Conservation (phyloP, 106 monocot species). For the Posidonia australis region DNA sequence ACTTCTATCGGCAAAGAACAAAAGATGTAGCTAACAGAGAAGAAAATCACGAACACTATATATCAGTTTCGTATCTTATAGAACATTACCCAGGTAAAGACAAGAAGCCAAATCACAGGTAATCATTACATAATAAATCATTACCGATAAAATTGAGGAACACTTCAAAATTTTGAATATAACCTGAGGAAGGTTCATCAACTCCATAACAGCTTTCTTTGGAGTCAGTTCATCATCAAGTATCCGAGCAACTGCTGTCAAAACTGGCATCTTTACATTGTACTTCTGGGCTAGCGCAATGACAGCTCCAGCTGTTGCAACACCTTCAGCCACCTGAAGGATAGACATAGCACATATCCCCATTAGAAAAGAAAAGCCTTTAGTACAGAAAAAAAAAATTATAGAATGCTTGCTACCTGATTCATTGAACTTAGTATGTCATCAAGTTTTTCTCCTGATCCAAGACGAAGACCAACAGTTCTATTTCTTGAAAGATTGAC, state of each 20-base stretch:
- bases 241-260: conserved; percentile 92
- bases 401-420: conserved; percentile 39
- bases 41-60: no score
- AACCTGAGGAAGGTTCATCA: conserved; percentile 98
- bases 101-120: not conserved
- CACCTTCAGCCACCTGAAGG: conserved; percentile 91
- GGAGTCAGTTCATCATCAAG: conserved; percentile 93
- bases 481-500: conserved; percentile 93
- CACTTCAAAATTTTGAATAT: not conserved
- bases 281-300: conserved; percentile 94
- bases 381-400: not conserved
- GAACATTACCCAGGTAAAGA: no score
- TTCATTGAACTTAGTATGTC: conserved; percentile 87
- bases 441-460: conserved; percentile 89
- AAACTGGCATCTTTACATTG: conserved; percentile 85
- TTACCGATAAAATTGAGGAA: not conserved
- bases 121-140: not conserved
- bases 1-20: no score
- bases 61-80: no score
- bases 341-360: not conserved
- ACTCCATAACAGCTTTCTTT: conserved; percentile 78
- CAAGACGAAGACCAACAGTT: conserved; percentile 86
- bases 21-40: no score
- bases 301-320: conserved; percentile 95
- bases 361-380: not conserved